A percentile compares a stretch with the other conserved stretches of the same genome.
Evolutionary conservation across 208 protist species (phyloP).

Genomic region (Crithidia sp.): DNA sequence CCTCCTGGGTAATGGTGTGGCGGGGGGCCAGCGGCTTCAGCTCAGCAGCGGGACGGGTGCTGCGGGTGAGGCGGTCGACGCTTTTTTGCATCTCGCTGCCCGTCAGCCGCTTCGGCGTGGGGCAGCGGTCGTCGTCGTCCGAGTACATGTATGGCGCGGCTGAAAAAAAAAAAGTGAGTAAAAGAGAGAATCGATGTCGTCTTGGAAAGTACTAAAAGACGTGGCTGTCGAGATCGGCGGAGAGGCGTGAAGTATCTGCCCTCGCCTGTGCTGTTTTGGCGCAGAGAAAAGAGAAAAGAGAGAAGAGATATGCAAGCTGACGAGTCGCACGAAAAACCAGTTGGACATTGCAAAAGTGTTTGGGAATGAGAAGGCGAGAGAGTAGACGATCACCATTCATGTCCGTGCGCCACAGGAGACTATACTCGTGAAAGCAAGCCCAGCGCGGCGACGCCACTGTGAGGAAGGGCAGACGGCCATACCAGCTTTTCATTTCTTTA

Average conservation of each 20-base stretch:
- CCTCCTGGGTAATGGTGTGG: constrained; percentile 54
- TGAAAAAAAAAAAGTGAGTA: background rate
- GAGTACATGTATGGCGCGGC: constrained; percentile 14
- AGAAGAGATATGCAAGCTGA: no score
- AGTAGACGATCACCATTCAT: no score
- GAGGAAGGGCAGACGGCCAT: no score
- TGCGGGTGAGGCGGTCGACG: constrained; percentile 68
- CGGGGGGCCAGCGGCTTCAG: constrained; percentile 55
- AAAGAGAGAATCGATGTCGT: background rate
- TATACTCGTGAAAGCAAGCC: no score
- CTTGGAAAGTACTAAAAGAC: background rate
- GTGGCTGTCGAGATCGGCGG: background rate
- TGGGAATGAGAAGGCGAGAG: no score
- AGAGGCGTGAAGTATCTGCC: no score
- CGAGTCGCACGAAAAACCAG: no score
- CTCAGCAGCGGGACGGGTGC: constrained; percentile 25
- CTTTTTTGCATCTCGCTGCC: constrained; percentile 71
- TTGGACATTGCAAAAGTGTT: no score
- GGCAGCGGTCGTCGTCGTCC: constrained; percentile 13
- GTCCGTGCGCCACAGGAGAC: no score
- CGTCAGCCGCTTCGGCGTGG: constrained; percentile 44
- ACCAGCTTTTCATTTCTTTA: no score
- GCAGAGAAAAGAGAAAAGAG: no score
- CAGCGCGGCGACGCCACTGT: no score
- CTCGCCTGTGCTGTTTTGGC: background rate